phyloP scores from a whole-genome alignment of 2,329 filamentous ascomycete species.

The Penicillium janthinellum region DNA sequence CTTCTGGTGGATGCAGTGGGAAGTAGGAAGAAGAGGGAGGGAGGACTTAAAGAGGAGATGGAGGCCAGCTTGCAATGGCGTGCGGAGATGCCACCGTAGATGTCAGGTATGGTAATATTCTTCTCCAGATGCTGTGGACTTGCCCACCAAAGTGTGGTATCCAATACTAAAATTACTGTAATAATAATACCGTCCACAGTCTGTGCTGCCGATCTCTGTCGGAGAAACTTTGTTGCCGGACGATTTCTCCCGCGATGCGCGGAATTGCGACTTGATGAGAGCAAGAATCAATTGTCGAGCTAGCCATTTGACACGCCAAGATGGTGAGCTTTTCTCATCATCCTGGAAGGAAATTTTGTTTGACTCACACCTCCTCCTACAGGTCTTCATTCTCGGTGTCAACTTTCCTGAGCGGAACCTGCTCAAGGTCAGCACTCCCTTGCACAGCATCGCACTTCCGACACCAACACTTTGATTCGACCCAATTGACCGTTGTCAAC shows the following conservation, averaged over 20 bases:
- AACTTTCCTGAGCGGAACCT: conserved; percentile 83
- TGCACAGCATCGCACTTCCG: conserved; percentile 3
- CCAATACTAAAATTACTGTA: conserved; percentile 2
- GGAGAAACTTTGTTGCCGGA: conserved; percentile 39
- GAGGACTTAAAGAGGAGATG: conserved; percentile 16
- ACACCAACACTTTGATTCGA: conserved; percentile 5
- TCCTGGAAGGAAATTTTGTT: neutral
- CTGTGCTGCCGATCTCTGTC: conserved; percentile 16
- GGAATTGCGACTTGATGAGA: conserved; percentile 17
- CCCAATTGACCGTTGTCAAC: neutral
- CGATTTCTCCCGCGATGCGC: conserved; percentile 35
- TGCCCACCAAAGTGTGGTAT: rapidly evolving
- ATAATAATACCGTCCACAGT: neutral
- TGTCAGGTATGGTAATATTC: conserved; percentile 8
- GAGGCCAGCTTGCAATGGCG: conserved; percentile 42
- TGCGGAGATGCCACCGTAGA: conserved; percentile 23
- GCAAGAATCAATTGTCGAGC: conserved; percentile 11
- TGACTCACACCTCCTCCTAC: neutral
- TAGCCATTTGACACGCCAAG: conserved; percentile 21
- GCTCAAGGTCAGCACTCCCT: conserved; percentile 66
- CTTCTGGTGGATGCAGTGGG: conserved; percentile 20
- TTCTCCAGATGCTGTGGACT: too few relatives aligned
- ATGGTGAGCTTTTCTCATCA: conserved; percentile 31
- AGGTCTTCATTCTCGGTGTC: conserved; percentile 85
- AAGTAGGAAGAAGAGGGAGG: conserved; percentile 18